These are phyloP conservation scores for Jimgerdemannia lactiflua DNA, from an alignment of 192 early-diverging fungal species.

Conservation along the genomic window DNA sequence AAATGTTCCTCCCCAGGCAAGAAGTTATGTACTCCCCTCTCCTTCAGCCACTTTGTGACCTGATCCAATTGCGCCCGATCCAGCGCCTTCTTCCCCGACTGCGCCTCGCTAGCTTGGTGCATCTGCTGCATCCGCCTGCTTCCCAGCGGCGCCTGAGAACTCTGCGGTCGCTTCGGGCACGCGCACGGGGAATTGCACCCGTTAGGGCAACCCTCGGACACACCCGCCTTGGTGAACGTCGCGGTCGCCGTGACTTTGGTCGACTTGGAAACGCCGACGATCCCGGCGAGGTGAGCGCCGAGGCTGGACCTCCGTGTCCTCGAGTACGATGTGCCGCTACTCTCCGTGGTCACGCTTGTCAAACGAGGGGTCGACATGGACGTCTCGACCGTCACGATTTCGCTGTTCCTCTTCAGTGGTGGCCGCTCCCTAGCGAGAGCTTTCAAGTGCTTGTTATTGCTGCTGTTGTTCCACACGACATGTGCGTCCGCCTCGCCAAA, in stretches of 20 bases:
- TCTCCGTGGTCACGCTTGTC: too few relatives aligned
- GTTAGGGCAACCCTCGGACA: not conserved
- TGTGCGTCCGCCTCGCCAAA: not conserved
- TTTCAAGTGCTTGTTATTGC: not conserved
- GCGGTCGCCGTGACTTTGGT: not conserved
- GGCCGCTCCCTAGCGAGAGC: not conserved
- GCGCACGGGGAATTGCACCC: not conserved
- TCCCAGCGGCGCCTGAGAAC: too few relatives aligned
- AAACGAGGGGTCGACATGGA: not conserved
- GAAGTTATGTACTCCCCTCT: slow-evolving; percentile 31
- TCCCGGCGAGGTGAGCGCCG: not conserved
- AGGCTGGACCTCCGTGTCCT: not conserved
- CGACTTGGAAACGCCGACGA: not conserved
- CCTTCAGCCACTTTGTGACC: slow-evolving; percentile 30
- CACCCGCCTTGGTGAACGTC: not conserved
- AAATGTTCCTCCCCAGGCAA: slow-evolving; percentile 39
- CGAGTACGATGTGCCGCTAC: not conserved
- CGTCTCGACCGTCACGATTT: not conserved
- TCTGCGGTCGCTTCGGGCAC: not conserved
- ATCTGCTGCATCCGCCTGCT: not conserved
- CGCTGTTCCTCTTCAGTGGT: not conserved
- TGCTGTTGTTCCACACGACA: not conserved
- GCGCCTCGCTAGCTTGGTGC: not conserved
- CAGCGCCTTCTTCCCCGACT: not conserved
- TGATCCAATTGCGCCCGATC: slow-evolving; percentile 6